phyloP scores from a whole-genome alignment of 441 rosid species.

The Gossypium lobatum region DNA sequence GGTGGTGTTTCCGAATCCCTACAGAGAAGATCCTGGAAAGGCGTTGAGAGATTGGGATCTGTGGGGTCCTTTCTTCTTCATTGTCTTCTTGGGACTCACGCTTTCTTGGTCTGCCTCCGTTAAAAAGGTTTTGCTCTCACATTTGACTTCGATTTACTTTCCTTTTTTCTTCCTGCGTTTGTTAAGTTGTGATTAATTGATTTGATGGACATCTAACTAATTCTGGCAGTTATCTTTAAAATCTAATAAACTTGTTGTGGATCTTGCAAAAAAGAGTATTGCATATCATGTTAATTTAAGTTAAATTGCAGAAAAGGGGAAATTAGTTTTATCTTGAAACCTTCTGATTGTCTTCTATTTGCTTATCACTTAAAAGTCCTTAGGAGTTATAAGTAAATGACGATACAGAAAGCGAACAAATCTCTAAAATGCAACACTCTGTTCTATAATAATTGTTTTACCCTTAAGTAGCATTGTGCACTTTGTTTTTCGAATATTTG shows the following conservation, averaged over 20 bases:
- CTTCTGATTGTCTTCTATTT: not conserved
- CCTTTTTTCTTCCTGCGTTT: not conserved
- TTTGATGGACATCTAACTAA: not conserved
- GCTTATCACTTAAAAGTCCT: not conserved
- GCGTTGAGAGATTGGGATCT: slow-evolving; percentile 98
- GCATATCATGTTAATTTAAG: not conserved
- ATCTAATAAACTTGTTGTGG: not conserved
- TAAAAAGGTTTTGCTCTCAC: slow-evolving; percentile 45
- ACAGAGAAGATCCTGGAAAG: slow-evolving; percentile 91
- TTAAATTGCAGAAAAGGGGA: not conserved
- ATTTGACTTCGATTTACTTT: not conserved
- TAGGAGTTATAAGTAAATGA: not conserved
- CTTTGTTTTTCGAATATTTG: not conserved
- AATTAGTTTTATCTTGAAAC: not conserved
- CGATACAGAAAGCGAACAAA: not conserved
- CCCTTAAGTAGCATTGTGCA: not conserved
- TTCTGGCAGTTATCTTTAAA: not conserved
- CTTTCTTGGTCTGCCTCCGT: slow-evolving; percentile 96
- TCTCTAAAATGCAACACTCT: not conserved
- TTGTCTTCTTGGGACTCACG: slow-evolving; percentile 80
- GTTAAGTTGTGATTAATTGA: not conserved
- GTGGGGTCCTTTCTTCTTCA: slow-evolving; percentile 96
- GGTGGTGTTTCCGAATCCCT: slow-evolving; percentile 91
- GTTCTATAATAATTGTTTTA: not conserved
- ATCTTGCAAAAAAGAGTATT: not conserved